These are phyloP conservation scores for Isatis tinctoria DNA, from an alignment of 345 rosid species.

Conservation along the genomic window DNA sequence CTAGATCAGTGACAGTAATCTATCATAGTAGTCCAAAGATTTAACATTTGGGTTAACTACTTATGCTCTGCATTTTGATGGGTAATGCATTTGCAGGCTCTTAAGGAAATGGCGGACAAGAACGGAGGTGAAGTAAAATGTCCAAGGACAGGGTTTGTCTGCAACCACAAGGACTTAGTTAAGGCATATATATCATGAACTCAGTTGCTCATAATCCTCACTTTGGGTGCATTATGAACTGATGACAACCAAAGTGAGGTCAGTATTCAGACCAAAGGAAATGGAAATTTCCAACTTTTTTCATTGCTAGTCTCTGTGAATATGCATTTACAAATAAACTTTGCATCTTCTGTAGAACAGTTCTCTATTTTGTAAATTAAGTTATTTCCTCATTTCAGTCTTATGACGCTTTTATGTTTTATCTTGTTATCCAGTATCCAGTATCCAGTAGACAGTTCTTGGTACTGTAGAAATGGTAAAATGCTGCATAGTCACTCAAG, in stretches of 20 bases:
- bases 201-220: slow-evolving; percentile 9
- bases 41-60: not conserved
- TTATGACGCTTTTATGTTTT: not conserved
- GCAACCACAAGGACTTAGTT: slow-evolving; percentile 64
- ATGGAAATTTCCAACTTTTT: slow-evolving; percentile 21
- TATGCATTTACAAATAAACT: slow-evolving; percentile 14
- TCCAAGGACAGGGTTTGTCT: slow-evolving; percentile 71
- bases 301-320: slow-evolving; percentile 19
- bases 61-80: not conserved
- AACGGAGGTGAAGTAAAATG: slow-evolving; percentile 73
- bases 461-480: not conserved
- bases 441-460: not conserved
- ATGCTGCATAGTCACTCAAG: not conserved
- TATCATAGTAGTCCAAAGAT: not conserved
- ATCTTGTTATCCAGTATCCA: not conserved
- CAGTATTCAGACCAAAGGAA: slow-evolving; percentile 16
- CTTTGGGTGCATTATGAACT: slow-evolving; percentile 7
- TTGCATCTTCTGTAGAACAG: slow-evolving; percentile 17
- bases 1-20: not conserved
- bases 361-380: slow-evolving; percentile 26
- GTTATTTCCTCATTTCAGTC: slow-evolving; percentile 9
- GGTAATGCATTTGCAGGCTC: slow-evolving; percentile 53
- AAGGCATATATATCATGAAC: slow-evolving; percentile 83
- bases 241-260: slow-evolving; percentile 14
- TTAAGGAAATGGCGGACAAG: slow-evolving; percentile 84